A percentile compares a stretch with the other conserved stretches of the same genome.
phyloP scores from a whole-genome alignment of 306 rosid genomes.

The Neltuma alba region DNA sequence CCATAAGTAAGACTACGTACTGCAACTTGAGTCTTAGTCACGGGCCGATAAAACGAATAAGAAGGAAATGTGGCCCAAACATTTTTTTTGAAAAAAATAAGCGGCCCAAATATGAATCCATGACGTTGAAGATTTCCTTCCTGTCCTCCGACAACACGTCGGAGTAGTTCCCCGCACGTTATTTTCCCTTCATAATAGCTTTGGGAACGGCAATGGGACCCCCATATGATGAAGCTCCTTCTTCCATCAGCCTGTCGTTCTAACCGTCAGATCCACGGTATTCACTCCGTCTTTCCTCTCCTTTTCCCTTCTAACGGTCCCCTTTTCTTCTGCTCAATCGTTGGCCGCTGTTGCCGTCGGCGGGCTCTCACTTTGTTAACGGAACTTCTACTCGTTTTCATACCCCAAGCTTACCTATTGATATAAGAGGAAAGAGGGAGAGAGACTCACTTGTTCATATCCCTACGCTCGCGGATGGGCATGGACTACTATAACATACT shows the following conservation, averaged over 20 bases:
- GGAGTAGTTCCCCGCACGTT: background rate
- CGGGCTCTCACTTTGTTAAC: background rate
- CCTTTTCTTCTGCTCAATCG: conserved; percentile 20
- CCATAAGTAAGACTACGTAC: too few species aligned
- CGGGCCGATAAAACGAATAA: background rate
- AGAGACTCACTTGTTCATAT: background rate
- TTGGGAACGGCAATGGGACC: conserved; percentile 32
- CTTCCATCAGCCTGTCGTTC: conserved; percentile 2
- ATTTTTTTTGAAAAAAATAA: too few species aligned
- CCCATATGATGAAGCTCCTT: conserved; percentile 18
- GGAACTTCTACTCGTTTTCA: background rate
- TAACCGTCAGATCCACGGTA: conserved; percentile 47
- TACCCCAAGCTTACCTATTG: background rate
- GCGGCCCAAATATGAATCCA: background rate
- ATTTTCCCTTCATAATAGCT: background rate
- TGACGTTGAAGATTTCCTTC: background rate
- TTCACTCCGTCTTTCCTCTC: conserved; percentile 27
- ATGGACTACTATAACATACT: conserved; percentile 93
- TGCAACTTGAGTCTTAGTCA: background rate
- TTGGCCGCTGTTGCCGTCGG: conserved; percentile 4
- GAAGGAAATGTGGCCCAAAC: background rate
- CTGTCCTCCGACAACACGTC: background rate
- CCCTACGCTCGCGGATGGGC: conserved; percentile 47
- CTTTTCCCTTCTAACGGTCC: conserved; percentile 36
- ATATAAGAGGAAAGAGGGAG: background rate